phyloP scores from a whole-genome alignment of 305 asterid species.

The Rubia tinctorum region DNA sequence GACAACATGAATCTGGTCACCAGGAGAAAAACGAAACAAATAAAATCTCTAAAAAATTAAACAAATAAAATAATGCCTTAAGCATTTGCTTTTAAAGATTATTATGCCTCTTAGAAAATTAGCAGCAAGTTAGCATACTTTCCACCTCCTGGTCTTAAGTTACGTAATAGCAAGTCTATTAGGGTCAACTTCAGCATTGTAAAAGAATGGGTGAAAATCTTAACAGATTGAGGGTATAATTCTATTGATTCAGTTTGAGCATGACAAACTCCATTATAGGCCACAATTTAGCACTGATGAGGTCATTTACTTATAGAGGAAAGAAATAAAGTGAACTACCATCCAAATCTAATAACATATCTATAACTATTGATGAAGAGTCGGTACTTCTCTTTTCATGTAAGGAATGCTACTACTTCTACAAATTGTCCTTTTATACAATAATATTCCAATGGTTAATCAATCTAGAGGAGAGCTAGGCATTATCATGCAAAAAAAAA shows the following conservation, averaged over 20 bases:
- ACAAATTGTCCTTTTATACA: neutral
- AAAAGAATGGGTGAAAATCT: neutral
- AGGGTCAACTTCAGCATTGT: neutral
- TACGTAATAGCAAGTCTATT: neutral
- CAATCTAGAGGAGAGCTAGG: too few relatives aligned
- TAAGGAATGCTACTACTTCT: neutral
- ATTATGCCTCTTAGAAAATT: neutral
- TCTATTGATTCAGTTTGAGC: neutral
- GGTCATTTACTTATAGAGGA: neutral
- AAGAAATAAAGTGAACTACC: neutral
- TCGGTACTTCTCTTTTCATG: neutral
- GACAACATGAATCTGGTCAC: too few relatives aligned
- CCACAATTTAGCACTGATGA: neutral
- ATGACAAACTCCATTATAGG: neutral
- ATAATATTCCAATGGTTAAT: neutral
- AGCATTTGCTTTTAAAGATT: neutral
- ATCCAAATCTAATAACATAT: neutral
- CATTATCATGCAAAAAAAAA: neutral
- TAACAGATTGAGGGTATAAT: neutral
- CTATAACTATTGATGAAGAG: neutral
- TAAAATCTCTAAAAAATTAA: slow-evolving; percentile 46
- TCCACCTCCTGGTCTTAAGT: too few relatives aligned
- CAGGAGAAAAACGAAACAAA: too few relatives aligned
- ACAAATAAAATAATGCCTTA: neutral
- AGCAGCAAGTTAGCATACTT: neutral